These are phyloP conservation scores for Saturnispora dispora DNA, from an alignment of 805 yeast genomes.

Conservation along the genomic window DNA sequence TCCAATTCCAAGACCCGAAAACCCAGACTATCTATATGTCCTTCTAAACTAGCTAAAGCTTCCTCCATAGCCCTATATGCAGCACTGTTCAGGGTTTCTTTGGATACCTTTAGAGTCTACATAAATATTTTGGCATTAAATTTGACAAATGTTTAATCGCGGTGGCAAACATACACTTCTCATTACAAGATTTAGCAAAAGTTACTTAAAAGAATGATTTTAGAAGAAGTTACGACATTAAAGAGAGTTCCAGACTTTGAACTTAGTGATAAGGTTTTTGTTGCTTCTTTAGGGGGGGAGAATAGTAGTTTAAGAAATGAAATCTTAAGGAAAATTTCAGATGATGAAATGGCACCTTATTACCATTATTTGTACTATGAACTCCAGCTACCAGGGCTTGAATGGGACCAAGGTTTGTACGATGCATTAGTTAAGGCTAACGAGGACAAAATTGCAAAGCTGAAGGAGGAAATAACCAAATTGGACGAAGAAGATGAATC, in stretches of 20 bases:
- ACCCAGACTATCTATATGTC: background rate
- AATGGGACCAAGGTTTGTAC: constrained; percentile 55
- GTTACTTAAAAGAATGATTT: background rate
- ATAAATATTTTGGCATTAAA: background rate
- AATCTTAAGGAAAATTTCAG: constrained; percentile 45
- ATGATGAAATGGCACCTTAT: constrained; percentile 71
- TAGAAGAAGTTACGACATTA: constrained; percentile 18
- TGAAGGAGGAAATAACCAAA: constrained; percentile 44
- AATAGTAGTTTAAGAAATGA: constrained; percentile 31
- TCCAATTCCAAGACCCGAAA: background rate
- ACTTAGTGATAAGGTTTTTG: constrained; percentile 73
- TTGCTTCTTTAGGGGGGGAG: constrained; percentile 29
- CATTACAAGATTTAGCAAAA: background rate
- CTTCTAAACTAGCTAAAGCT: background rate
- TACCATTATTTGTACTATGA: constrained; percentile 58
- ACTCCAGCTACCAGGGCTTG: constrained; percentile 30
- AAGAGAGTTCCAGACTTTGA: constrained; percentile 71
- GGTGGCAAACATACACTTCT: constrained; percentile 6
- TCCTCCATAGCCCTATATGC: background rate
- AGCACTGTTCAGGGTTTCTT: background rate
- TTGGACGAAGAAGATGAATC: constrained; percentile 72
- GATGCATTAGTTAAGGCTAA: constrained; percentile 43
- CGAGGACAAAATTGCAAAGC: constrained; percentile 42
- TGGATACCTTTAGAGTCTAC: background rate
- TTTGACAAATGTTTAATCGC: background rate